Conservation (phyloP, 495 filamentous ascomycete genomes). For the Copromyces sp. region DNA sequence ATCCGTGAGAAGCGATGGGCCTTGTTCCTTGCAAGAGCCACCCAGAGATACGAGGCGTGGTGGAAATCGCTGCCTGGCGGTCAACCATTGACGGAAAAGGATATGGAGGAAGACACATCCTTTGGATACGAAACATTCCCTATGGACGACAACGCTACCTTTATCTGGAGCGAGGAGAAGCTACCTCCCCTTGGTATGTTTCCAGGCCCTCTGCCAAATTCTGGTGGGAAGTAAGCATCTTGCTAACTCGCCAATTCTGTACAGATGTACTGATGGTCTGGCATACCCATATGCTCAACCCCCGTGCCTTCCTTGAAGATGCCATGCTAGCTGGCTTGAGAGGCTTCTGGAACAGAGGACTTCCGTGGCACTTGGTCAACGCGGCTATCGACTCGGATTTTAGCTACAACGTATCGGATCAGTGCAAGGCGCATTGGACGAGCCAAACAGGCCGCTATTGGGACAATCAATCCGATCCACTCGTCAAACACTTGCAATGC, state of each 20-base stretch:
- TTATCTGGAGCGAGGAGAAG: constrained; percentile 20
- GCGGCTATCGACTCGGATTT: constrained; percentile 56
- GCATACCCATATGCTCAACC: constrained; percentile 82
- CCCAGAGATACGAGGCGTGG: constrained; percentile 65
- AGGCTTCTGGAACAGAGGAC: constrained; percentile 50
- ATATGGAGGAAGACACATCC: constrained; percentile 18
- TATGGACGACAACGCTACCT: constrained; percentile 1
- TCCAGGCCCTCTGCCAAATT: background rate
- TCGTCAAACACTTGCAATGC: constrained; percentile 43
- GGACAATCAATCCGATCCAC: constrained; percentile 46
- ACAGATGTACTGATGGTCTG: constrained; percentile 82
- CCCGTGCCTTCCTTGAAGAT: constrained; percentile 68
- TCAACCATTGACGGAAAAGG: constrained; percentile 19
- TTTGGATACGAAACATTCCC: constrained; percentile 18
- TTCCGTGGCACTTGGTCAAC: constrained; percentile 63
- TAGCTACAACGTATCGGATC: constrained; percentile 44
- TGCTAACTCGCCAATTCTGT: constrained; percentile 7
- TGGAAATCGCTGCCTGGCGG: constrained; percentile 37
- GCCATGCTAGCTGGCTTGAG: constrained; percentile 52
- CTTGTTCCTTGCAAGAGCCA: constrained; percentile 62
- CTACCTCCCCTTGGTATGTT: constrained; percentile 32
- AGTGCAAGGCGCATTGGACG: constrained; percentile 39
- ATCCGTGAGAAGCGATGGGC: constrained; percentile 75
- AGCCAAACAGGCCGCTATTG: constrained; percentile 43
- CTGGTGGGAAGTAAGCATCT: background rate